Base-by-base conservation (phyloP, 2,329 filamentous ascomycete species). In the Waltergamsia citrina region DNA sequence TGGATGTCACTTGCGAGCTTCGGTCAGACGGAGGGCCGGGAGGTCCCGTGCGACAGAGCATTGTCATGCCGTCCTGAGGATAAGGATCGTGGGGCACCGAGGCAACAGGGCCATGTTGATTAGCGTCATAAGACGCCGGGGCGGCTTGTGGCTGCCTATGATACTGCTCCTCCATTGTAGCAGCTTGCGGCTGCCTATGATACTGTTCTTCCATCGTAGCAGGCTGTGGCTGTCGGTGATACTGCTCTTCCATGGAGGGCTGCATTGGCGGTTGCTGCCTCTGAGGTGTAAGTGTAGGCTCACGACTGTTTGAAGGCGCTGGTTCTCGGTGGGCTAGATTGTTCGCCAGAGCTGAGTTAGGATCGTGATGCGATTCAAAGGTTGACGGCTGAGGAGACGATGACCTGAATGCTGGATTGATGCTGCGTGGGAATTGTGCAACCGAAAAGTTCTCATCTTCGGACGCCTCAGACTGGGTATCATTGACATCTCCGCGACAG, bases 321-420 rank as follows among this genome's bases (percentile, higher is more conserved):
- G 61, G 53, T 17, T 73, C 69, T 36, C 65, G 56, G 36, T 79
- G 79, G 14, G 71, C 75, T 53, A 92, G 60, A 41, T 85, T 78
- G 35, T 77, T 70, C 7, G 81, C 81, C 37, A 92, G 61, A 28
- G 74, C 71, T 6, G 81, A 82, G 47, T 87, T 76, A 3, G 85
- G 85, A 49, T 94, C 87, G 53, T 94, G 84, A 45, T 94, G 88
- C 23, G 88, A 94, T 50, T 93, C 86, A 45, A 84, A 94, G 1
- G 81, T 86, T 4, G 92, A 95, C 9, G 90, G 90, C 51, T 94
- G 88, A 2, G 93, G 92, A 7, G 92, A 98, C 1, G 92, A 94
- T n/a, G 82, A 87, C 41, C 93, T 76, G 65, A 93, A 96, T 0
- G 87, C 85, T 14, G 93, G 90, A 50, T 98, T 98, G 60, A 95